phyloP scores from a whole-genome alignment of 2,329 filamentous ascomycete species.

The Apiospora kogelbergensis region DNA sequence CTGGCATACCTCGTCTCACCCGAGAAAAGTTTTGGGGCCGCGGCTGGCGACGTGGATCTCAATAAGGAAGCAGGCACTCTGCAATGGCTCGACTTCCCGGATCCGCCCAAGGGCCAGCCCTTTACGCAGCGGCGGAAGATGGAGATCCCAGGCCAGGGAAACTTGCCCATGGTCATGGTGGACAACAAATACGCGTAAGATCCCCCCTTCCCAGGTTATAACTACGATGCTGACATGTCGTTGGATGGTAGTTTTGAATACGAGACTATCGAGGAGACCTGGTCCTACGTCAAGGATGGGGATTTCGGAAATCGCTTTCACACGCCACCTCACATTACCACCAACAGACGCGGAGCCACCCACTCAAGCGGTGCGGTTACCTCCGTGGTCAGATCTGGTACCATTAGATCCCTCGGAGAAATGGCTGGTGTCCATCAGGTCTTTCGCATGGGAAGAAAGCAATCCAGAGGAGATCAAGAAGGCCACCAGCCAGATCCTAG shows the following conservation, averaged over 20 bases:
- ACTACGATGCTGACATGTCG: slow-evolving; percentile 4
- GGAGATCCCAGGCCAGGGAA: slow-evolving; percentile 54
- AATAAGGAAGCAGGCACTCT: slow-evolving; percentile 48
- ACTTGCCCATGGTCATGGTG: slow-evolving; percentile 46
- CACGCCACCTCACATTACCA: slow-evolving; percentile 44
- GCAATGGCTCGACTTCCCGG: slow-evolving; percentile 61
- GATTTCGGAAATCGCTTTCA: slow-evolving; percentile 55
- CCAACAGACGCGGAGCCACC: slow-evolving; percentile 14
- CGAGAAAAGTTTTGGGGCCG: slow-evolving; percentile 45
- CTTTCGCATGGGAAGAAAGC: slow-evolving; percentile 55
- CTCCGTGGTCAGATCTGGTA: slow-evolving; percentile 46
- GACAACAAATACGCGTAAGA: slow-evolving; percentile 55
- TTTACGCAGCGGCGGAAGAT: slow-evolving; percentile 55
- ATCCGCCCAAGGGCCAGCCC: slow-evolving; percentile 50
- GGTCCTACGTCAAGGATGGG: slow-evolving; percentile 51
- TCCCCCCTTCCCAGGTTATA: background rate
- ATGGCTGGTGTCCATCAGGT: slow-evolving; percentile 57
- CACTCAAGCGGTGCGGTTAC: slow-evolving; percentile 36
- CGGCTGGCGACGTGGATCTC: slow-evolving; percentile 34
- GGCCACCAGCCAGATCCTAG: slow-evolving; percentile 51
- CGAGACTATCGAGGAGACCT: slow-evolving; percentile 47
- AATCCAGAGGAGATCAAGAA: slow-evolving; percentile 58
- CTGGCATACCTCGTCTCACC: slow-evolving; percentile 53
- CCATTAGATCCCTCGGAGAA: slow-evolving; percentile 49
- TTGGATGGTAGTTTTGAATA: slow-evolving; percentile 42